Conservation (phyloP, 257 asterid genomes). For the Datura wrightii region DNA sequence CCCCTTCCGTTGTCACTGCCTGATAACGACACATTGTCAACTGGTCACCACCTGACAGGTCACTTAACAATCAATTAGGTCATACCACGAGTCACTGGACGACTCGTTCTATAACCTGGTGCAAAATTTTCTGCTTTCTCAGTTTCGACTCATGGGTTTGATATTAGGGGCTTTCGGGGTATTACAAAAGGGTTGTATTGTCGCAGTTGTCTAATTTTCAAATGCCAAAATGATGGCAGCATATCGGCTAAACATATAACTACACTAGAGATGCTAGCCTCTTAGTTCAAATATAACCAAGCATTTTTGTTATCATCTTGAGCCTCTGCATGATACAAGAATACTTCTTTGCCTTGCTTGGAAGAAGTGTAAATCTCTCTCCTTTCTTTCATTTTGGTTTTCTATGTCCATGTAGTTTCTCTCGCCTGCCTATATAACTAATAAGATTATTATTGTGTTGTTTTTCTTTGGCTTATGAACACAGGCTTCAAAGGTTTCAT, state of each 20-base stretch:
- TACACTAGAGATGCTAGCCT: neutral
- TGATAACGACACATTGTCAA: too few relatives aligned
- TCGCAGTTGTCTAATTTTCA: neutral
- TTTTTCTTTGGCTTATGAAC: neutral
- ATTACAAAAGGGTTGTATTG: neutral
- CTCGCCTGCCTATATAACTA: neutral
- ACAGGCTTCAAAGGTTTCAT: neutral
- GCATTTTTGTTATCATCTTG: neutral
- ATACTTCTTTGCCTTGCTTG: neutral
- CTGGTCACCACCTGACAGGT: too few relatives aligned
- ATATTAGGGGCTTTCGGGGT: too few relatives aligned
- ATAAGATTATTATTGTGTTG: neutral
- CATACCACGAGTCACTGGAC: too few relatives aligned
- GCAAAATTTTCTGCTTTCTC: too few relatives aligned
- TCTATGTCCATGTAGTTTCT: neutral
- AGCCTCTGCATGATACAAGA: neutral
- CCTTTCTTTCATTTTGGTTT: neutral
- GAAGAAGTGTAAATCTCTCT: neutral
- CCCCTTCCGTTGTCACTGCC: too few relatives aligned
- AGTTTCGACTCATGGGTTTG: too few relatives aligned
- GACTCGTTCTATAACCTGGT: too few relatives aligned
- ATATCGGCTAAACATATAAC: neutral
- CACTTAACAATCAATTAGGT: too few relatives aligned
- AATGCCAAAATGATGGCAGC: conserved; percentile 1
- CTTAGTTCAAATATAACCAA: neutral